Percentiles rank a stretch among this genome's conserved stretches.
These are phyloP conservation scores for Hanseniaspora occidentalis DNA, from an alignment of 805 yeast species.

Conservation along the genomic window DNA sequence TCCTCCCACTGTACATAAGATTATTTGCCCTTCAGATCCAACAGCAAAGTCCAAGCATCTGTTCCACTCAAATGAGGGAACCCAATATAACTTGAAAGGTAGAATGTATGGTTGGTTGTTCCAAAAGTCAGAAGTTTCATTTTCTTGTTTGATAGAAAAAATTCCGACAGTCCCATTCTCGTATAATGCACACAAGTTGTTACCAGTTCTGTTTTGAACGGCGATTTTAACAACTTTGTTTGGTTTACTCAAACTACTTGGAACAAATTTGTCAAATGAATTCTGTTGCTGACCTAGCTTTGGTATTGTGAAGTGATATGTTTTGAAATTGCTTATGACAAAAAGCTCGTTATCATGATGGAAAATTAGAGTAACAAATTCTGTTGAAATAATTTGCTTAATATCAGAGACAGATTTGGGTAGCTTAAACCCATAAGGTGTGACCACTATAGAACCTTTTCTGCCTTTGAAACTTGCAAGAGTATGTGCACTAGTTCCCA, in stretches of 20 bases:
- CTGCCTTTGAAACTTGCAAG: constrained; percentile 24
- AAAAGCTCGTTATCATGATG: constrained; percentile 48
- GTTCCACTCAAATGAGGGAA: constrained; percentile 40
- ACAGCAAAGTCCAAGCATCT: constrained; percentile 46
- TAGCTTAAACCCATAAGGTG: constrained; percentile 13
- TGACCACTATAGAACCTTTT: constrained; percentile 21
- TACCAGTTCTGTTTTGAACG: constrained; percentile 24
- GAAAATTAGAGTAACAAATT: constrained; percentile 55
- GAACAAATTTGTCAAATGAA: constrained; percentile 16
- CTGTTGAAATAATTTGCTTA: constrained; percentile 49
- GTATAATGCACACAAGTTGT: constrained; percentile 36
- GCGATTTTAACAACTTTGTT: constrained; percentile 22
- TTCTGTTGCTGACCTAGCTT: constrained; percentile 9
- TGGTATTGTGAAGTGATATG: constrained; percentile 36
- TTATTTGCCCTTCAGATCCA: constrained; percentile 53
- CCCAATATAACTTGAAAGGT: constrained; percentile 46
- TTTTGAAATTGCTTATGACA: constrained; percentile 44
- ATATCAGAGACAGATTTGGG: constrained; percentile 23
- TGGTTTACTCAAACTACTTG: constrained; percentile 7
- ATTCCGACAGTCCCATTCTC: constrained; percentile 49
- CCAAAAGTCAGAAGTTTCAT: constrained; percentile 17
- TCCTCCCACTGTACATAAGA: constrained; percentile 60
- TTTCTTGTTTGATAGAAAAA: constrained; percentile 7
- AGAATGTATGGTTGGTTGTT: constrained; percentile 29
- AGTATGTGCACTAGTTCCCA: neutral